Percentiles rank a stretch among this genome's conserved stretches.
Conservation (phyloP, 2,329 filamentous ascomycete genomes). For the Chalaropsis thielavioides region DNA sequence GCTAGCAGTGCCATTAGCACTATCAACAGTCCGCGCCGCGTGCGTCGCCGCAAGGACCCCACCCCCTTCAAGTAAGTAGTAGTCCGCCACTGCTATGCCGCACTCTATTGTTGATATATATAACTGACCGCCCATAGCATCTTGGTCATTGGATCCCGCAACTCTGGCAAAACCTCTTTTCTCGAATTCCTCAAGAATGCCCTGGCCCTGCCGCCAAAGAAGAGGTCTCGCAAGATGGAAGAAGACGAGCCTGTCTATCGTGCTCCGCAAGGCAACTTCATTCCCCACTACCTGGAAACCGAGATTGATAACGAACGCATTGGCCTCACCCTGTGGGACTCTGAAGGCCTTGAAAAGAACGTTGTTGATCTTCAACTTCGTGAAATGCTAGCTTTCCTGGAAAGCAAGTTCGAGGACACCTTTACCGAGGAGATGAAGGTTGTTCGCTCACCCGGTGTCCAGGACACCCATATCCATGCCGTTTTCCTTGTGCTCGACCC, state of each 20-base stretch:
- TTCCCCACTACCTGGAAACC: conserved; percentile 80
- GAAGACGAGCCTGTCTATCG: conserved; percentile 44
- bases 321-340: conserved; percentile 92
- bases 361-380: conserved; percentile 87
- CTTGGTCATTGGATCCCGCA: conserved; percentile 74
- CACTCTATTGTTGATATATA: background rate
- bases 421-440: conserved; percentile 98
- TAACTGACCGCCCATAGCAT: conserved; percentile 41
- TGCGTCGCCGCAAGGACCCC: conserved; percentile 89
- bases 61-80: conserved; percentile 95
- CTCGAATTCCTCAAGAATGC: conserved; percentile 87
- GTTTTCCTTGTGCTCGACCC: conserved; percentile 89
- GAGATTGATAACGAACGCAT: conserved; percentile 87
- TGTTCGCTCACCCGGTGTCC: conserved; percentile 75
- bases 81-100: background rate
- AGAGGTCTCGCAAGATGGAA: conserved; percentile 44
- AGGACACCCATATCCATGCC: conserved; percentile 94
- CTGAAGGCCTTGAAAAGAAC: conserved; percentile 84
- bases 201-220: conserved; percentile 67
- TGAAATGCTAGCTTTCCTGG: conserved; percentile 81
- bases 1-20: conserved; percentile 82
- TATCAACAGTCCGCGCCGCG: conserved; percentile 80
- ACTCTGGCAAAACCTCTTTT: conserved; percentile 90
- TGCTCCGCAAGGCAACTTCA: conserved; percentile 53
- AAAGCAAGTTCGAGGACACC: conserved; percentile 97